Evolutionary conservation across 23 red algal species (phyloP), one percentile per base, ranked within the genome.

Genomic region (Gracilaria gracilis): DNA sequence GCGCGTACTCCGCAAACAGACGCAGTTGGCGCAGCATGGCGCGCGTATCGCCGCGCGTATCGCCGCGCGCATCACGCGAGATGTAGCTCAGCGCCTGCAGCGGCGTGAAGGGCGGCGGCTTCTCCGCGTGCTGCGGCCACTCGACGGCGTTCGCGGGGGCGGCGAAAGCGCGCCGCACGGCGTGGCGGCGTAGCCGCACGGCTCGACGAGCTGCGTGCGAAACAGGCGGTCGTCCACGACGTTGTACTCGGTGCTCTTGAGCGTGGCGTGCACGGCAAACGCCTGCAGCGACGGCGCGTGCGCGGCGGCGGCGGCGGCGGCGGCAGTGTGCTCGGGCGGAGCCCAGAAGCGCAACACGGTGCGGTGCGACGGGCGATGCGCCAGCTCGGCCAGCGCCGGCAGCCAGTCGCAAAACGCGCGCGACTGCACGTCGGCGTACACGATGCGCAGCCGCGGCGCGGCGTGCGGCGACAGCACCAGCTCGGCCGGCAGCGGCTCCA

Each of bases 161-260:
- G 16, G n/a, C 4, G n/a, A n/a, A n/a, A n/a, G n/a, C n/a, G 42
- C 15, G 5, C 25, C 64, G 64, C 72, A 88, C 35, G 57, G 48
- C 33, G 58, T 29, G n/a, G 61, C 76, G 25, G 66, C 73, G 77
- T 81, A 89, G 19, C 46, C 29, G 37, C 83, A 89, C 44, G 91
- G 36, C n/a, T n/a, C 35, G 61, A 91, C 89, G 49, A 95, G 93
- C 61, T 59, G 55, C 23, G 61, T 87, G 38, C 16, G 47, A 51
- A 90, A 81, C 11, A 79, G 59, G 25, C 69, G 72, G 57, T 95
- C 87, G 77, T 98, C 96, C 24, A 93, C 55, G 36, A 94, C 96
- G 16, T 76, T 83, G 62, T 95, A 98, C 65, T 98, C 96, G 39
- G 96, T 95, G 65, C 86, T 98, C 46, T 93, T 95, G 34, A 98